phyloP scores from a whole-genome alignment of 1,139 yeast genomes.

The Yamadazyma jaroonii region DNA sequence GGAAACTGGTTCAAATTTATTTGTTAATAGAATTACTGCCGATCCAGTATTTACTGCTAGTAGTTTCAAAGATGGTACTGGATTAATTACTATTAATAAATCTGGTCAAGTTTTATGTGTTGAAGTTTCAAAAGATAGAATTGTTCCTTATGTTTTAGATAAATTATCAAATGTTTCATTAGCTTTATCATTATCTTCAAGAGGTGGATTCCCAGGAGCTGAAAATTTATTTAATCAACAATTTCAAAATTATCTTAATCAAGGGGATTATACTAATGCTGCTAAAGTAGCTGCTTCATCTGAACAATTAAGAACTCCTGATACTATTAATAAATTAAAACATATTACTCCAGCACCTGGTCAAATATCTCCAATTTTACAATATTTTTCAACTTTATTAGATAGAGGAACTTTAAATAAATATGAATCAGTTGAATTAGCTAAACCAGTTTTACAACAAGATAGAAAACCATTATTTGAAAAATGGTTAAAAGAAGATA shows the following conservation, averaged over 20 bases:
- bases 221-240: conserved; percentile 89
- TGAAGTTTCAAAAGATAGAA: conserved; percentile 79
- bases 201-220: conserved; percentile 98
- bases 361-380: conserved; percentile 88
- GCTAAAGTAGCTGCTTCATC: conserved; percentile 98
- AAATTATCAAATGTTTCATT: conserved; percentile 83
- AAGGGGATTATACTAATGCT: conserved; percentile 88
- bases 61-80: conserved; percentile 67
- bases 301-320: conserved; percentile 90
- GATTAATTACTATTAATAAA: conserved; percentile 91
- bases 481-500: conserved; percentile 95
- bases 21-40: conserved; percentile 94
- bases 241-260: conserved; percentile 77
- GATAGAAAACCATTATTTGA: conserved; percentile 92
- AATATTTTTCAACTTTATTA: conserved; percentile 86
- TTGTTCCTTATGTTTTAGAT: conserved; percentile 86
- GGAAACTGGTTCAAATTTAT: conserved; percentile 88
- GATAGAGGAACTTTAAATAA: conserved; percentile 93
- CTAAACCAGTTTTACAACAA: conserved; percentile 93
- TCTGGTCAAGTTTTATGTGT: conserved; percentile 94
- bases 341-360: conserved; percentile 95
- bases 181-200: conserved; percentile 85
- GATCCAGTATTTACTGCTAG: conserved; percentile 95
- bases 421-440: conserved; percentile 92
- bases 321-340: conserved; percentile 90